These are phyloP conservation scores for Fistulinella prunicolor DNA, from an alignment of 768 basidiomycete genomes.

Conservation along the genomic window DNA sequence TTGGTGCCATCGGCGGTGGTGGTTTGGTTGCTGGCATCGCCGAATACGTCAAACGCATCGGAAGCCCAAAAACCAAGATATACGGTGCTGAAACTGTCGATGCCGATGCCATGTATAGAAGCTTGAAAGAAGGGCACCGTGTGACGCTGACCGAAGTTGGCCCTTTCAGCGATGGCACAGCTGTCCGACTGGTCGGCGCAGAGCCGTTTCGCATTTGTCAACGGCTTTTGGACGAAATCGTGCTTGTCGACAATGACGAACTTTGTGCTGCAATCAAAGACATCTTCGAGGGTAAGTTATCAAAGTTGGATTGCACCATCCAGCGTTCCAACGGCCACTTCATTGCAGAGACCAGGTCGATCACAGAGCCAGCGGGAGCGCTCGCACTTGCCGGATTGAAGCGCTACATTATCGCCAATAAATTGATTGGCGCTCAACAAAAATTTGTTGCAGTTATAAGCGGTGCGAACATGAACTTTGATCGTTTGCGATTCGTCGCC, in stretches of 20 bases:
- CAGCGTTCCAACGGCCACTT: not conserved
- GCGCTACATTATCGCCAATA: constrained; percentile 76
- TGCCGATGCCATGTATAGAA: constrained; percentile 89
- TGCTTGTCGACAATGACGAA: constrained; percentile 91
- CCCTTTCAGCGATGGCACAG: constrained; percentile 96
- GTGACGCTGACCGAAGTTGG: constrained; percentile 88
- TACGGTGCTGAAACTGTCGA: constrained; percentile 94
- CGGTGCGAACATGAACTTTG: constrained; percentile 99
- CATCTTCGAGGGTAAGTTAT: constrained; percentile 83
- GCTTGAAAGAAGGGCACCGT: constrained; percentile 76
- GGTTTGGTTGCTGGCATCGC: constrained; percentile 89
- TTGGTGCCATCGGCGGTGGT: constrained; percentile 91
- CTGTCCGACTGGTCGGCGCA: constrained; percentile 91
- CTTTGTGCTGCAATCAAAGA: constrained; percentile 99
- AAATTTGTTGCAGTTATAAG: constrained; percentile 90
- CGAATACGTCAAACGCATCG: constrained; percentile 91
- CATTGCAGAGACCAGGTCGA: constrained; percentile 75
- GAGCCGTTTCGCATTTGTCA: constrained; percentile 94
- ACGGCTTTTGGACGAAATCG: constrained; percentile 75
- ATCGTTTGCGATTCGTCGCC: constrained; percentile 93
- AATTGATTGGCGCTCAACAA: constrained; percentile 78
- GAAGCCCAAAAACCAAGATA: constrained; percentile 75
- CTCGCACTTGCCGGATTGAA: constrained; percentile 91
- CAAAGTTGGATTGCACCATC: not conserved
- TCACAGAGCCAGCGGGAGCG: constrained; percentile 96